A percentile compares a stretch with the other conserved stretches of the same genome.
Conservation (phyloP, 257 asterid species). For the Solanum megistacrolobum region DNA sequence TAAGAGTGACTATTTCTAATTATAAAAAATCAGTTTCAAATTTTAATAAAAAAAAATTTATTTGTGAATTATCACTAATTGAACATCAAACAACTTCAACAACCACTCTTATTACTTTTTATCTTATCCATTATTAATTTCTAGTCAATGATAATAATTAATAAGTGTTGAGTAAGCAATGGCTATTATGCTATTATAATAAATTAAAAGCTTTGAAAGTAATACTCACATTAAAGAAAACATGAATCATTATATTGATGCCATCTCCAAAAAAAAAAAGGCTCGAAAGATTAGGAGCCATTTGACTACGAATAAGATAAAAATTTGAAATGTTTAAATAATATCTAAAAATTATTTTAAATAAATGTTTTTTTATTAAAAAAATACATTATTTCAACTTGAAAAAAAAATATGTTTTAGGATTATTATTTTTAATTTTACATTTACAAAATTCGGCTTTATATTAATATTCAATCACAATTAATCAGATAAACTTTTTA, state of each 20-base stretch:
- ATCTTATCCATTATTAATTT: not conserved
- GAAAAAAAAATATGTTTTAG: not conserved
- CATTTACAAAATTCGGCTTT: not conserved
- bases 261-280: not conserved
- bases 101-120: not conserved
- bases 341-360: not conserved
- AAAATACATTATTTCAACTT: not conserved
- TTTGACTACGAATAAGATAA: not conserved
- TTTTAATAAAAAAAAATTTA: not conserved
- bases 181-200: not conserved
- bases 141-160: not conserved
- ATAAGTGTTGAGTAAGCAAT: not conserved
- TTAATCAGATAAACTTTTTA: not conserved
- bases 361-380: not conserved
- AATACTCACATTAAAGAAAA: not conserved
- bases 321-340: not conserved
- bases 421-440: not conserved
- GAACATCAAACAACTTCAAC: not conserved
- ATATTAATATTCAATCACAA: not conserved
- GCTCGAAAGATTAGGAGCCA: not conserved
- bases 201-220: not conserved
- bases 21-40: not conserved
- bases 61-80: not conserved
- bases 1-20: not conserved
- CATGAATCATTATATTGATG: not conserved